Evolutionary conservation across 164 flowering plant species (phyloP).

Genomic region (Magnolia officinalis): DNA sequence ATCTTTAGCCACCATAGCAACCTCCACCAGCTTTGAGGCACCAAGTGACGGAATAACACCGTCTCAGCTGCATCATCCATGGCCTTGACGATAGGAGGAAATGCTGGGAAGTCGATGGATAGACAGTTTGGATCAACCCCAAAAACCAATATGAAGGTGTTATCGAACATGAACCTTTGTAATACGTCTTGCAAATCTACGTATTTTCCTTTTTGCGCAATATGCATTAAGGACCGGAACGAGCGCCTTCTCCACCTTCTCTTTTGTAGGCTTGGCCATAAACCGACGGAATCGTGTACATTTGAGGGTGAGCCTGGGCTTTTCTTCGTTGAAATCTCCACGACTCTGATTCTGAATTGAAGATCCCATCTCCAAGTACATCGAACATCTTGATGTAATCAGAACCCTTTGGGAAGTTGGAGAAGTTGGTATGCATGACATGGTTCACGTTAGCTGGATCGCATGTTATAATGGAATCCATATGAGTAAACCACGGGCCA

Average conservation of each 20-base stretch:
- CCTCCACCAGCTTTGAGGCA: constrained; percentile 26
- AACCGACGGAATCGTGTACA: not conserved
- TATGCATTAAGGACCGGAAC: not conserved
- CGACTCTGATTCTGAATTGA: not conserved
- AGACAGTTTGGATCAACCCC: constrained; percentile 14
- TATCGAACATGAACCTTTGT: not conserved
- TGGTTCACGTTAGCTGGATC: constrained; percentile 8
- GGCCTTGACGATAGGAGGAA: constrained; percentile 21
- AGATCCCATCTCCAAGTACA: not conserved
- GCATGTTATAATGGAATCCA: constrained; percentile 24
- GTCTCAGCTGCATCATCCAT: constrained; percentile 19
- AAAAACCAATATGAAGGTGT: not conserved
- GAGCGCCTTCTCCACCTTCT: not conserved
- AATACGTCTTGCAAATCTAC: not conserved
- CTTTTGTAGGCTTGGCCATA: not conserved
- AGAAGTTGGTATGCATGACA: not conserved
- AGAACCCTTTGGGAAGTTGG: not conserved
- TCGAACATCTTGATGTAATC: not conserved
- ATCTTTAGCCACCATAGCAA: constrained; percentile 15
- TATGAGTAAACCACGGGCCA: constrained; percentile 26
- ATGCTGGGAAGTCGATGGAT: constrained; percentile 12
- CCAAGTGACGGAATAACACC: constrained; percentile 14
- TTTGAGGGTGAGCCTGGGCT: not conserved
- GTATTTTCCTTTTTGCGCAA: not conserved
- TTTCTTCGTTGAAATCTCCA: not conserved